Evolutionary conservation across 2,329 filamentous ascomycete species (phyloP).

Genomic region (Curvularia spicifera): DNA sequence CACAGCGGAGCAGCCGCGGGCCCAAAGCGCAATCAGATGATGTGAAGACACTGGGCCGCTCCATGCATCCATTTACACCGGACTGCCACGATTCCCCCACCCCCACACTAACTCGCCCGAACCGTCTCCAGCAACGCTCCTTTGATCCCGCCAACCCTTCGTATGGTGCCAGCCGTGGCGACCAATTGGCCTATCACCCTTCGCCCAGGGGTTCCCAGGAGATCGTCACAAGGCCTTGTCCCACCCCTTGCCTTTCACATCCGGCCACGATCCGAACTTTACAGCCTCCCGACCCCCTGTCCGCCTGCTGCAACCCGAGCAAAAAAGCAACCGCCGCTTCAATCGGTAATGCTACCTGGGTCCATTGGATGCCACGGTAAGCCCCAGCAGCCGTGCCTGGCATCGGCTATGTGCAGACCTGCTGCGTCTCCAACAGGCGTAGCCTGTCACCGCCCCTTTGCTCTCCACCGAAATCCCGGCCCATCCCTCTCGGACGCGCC

Average conservation of each 20-base stretch:
- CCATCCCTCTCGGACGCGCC: constrained; percentile 31
- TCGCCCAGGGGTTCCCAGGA: constrained; percentile 30
- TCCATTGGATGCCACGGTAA: constrained; percentile 15
- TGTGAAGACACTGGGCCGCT: constrained; percentile 31
- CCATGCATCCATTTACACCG: constrained; percentile 25
- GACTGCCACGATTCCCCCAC: constrained; percentile 39
- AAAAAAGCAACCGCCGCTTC: constrained; percentile 44
- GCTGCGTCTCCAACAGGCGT: constrained; percentile 30
- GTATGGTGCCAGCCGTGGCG: constrained; percentile 42
- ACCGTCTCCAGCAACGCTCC: constrained; percentile 42
- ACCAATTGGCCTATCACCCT: constrained; percentile 41
- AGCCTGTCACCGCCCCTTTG: constrained; percentile 46
- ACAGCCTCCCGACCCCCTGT: constrained; percentile 33
- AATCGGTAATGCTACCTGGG: constrained; percentile 21
- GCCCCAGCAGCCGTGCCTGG: constrained; percentile 45
- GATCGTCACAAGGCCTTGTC: constrained; percentile 48
- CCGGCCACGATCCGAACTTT: constrained; percentile 44
- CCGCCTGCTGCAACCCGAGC: constrained; percentile 29
- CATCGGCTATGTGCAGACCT: constrained; percentile 37
- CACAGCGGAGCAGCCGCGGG: constrained; percentile 12
- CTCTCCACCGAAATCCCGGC: constrained; percentile 37
- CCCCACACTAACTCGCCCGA: constrained; percentile 48
- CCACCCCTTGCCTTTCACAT: constrained; percentile 36
- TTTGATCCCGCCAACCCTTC: constrained; percentile 42
- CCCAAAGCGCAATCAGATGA: constrained; percentile 43